Percentiles rank a stretch among this genome's conserved stretches.
phyloP scores from a whole-genome alignment of 2,329 filamentous ascomycete genomes.

The Calonectria henricotiae region DNA sequence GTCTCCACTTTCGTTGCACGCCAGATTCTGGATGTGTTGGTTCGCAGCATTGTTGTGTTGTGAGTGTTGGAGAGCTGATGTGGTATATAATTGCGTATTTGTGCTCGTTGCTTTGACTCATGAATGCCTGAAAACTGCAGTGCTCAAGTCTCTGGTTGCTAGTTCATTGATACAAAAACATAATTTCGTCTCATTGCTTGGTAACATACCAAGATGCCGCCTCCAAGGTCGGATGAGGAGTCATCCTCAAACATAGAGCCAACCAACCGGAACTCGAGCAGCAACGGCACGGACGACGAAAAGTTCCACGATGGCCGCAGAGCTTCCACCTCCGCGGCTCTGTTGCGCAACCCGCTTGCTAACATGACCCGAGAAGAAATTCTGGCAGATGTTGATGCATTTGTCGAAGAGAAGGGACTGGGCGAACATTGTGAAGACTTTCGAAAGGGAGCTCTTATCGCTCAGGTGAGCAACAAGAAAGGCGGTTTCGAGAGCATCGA shows the following conservation, averaged over 20 bases:
- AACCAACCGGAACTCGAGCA: neutral
- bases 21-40: neutral
- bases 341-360: conserved; percentile 46
- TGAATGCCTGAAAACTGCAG: neutral
- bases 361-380: conserved; percentile 43
- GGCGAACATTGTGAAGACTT: conserved; percentile 62
- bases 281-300: conserved; percentile 9
- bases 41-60: neutral
- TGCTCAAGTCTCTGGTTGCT: neutral
- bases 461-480: conserved; percentile 51
- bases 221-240: conserved; percentile 4
- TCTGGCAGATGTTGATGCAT: conserved; percentile 41
- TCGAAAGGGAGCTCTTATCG: conserved; percentile 57
- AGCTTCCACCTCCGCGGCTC: conserved; percentile 27
- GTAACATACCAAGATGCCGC: neutral
- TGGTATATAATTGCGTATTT: neutral
- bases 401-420: conserved; percentile 58
- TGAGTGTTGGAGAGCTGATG: neutral
- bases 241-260: neutral
- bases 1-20: conserved; percentile 1
- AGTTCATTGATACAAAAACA: neutral
- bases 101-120: neutral
- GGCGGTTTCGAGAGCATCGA: conserved; percentile 50
- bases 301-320: neutral
- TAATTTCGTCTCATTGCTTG: neutral